A percentile compares a stretch with the other conserved stretches of the same genome.
Conservation (phyloP, 305 asterid genomes). For the Rubia balearica region DNA sequence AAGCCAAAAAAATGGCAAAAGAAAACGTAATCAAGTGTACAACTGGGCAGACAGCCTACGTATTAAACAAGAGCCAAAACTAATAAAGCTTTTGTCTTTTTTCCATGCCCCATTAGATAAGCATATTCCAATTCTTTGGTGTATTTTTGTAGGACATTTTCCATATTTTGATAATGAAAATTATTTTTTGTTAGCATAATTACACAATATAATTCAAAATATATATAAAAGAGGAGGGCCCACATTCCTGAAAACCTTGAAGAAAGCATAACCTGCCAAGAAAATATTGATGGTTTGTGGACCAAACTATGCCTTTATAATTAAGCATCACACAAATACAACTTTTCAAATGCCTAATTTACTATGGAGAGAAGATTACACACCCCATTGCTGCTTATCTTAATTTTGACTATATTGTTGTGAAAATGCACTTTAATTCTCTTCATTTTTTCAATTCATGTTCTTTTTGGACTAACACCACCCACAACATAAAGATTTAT, state of each 20-base stretch:
- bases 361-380: background rate
- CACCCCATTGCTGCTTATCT: background rate
- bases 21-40: background rate
- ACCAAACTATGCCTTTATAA: constrained; percentile 13
- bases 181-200: too few species aligned
- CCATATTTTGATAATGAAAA: background rate
- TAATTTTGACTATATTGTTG: background rate
- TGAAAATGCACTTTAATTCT: background rate
- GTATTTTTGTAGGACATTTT: background rate
- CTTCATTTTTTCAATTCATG: background rate
- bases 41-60: background rate
- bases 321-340: constrained; percentile 17
- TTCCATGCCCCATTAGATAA: background rate
- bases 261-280: background rate
- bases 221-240: background rate
- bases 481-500: background rate
- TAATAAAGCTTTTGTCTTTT: constrained; percentile 9
- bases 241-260: background rate
- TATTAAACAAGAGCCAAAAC: background rate
- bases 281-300: constrained; percentile 19
- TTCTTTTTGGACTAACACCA: constrained; percentile 9
- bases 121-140: background rate
- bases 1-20: background rate
- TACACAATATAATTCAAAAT: background rate
- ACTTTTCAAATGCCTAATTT: background rate